Conservation (phyloP, 2,329 filamentous ascomycete species). For the Penicillium sp. region DNA sequence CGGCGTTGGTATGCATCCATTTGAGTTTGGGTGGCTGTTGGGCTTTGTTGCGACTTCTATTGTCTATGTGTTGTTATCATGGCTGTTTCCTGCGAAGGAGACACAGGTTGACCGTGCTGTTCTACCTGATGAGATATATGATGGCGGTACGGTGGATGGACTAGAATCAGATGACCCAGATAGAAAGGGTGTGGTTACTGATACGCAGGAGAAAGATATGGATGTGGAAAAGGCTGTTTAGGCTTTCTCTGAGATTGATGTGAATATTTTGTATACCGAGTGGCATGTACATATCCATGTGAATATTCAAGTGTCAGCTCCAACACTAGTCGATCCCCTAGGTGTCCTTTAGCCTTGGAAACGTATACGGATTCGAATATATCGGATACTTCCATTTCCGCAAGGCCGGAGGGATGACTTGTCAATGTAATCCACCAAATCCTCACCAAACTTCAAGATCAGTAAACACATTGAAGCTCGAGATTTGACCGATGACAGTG, state of each 20-base stretch:
- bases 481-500: too few relatives aligned
- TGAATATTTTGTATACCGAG: neutral
- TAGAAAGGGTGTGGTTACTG: slow-evolving; percentile 2
- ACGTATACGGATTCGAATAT: too few relatives aligned
- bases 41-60: slow-evolving; percentile 58
- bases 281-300: neutral
- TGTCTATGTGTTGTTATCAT: slow-evolving; percentile 55
- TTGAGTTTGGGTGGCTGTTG: slow-evolving; percentile 65
- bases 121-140: slow-evolving; percentile 40
- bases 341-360: neutral
- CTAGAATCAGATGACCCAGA: slow-evolving; percentile 17
- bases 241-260: neutral
- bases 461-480: too few relatives aligned
- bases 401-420: too few relatives aligned
- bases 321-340: neutral
- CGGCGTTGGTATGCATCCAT: slow-evolving; percentile 55
- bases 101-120: slow-evolving; percentile 46
- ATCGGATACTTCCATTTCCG: too few relatives aligned
- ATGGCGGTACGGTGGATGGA: slow-evolving; percentile 17
- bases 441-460: too few relatives aligned
- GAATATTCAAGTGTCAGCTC: neutral
- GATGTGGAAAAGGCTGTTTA: neutral
- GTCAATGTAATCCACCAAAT: too few relatives aligned
- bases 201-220: slow-evolving; percentile 1
- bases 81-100: slow-evolving; percentile 50